phyloP scores from a whole-genome alignment of 2,329 filamentous ascomycete genomes.

The Geosmithia flava region DNA sequence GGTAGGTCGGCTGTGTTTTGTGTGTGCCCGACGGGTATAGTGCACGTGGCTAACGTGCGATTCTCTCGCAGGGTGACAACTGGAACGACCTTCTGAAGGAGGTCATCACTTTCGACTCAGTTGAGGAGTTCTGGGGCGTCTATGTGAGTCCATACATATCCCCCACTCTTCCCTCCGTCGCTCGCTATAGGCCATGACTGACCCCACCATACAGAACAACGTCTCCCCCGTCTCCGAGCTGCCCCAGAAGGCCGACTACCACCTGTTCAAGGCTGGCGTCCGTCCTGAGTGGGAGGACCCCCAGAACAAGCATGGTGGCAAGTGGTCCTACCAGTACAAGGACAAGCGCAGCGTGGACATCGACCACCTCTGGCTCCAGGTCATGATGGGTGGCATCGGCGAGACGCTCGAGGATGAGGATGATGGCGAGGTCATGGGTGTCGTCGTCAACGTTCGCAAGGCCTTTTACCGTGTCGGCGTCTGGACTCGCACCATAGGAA shows the following conservation, averaged over 20 bases:
- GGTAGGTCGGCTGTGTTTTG: slow-evolving; percentile 34
- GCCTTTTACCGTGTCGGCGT: slow-evolving; percentile 95
- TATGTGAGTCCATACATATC: slow-evolving; percentile 53
- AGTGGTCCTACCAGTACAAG: slow-evolving; percentile 98
- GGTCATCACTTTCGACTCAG: slow-evolving; percentile 96
- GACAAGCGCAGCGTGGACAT: slow-evolving; percentile 87
- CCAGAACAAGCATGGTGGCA: slow-evolving; percentile 98
- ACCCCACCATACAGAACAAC: slow-evolving; percentile 61
- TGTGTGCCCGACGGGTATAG: neutral
- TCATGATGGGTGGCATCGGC: slow-evolving; percentile 92
- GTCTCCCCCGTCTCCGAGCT: slow-evolving; percentile 93
- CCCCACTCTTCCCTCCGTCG: neutral
- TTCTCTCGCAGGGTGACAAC: slow-evolving; percentile 66
- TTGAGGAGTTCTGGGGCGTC: slow-evolving; percentile 99
- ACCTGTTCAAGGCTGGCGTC: slow-evolving; percentile 96
- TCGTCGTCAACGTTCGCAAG: slow-evolving; percentile 97
- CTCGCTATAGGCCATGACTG: slow-evolving; percentile 5
- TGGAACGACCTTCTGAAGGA: slow-evolving; percentile 98
- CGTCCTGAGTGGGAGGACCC: slow-evolving; percentile 97
- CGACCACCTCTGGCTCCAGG: slow-evolving; percentile 91
- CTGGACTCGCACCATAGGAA: slow-evolving; percentile 92
- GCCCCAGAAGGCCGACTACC: slow-evolving; percentile 96
- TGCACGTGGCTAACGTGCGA: slow-evolving; percentile 9
- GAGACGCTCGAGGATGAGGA: slow-evolving; percentile 93
- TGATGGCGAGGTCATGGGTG: slow-evolving; percentile 97